These are phyloP conservation scores for Sicyos edulis DNA, from an alignment of 306 rosid species.

Conservation along the genomic window DNA sequence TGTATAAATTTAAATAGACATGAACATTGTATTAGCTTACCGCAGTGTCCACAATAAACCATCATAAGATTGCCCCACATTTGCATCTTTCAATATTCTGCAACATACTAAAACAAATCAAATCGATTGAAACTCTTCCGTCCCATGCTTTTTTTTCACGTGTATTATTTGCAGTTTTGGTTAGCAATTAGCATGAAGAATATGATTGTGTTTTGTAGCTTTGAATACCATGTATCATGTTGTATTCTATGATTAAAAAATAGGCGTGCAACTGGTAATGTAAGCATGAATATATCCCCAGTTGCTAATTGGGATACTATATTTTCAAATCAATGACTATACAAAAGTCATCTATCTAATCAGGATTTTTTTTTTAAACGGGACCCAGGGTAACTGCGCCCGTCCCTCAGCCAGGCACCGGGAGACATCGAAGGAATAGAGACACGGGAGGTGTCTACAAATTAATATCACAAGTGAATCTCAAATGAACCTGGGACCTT, in stretches of 20 bases:
- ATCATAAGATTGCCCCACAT: conserved; percentile 66
- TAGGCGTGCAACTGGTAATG: not conserved
- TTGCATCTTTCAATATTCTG: conserved; percentile 85
- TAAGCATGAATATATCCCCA: too few relatives aligned
- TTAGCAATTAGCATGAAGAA: not conserved
- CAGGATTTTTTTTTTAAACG: too few relatives aligned
- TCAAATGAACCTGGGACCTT: too few relatives aligned
- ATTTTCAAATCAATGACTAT: not conserved
- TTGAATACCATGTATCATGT: not conserved
- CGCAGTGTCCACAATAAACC: conserved; percentile 84
- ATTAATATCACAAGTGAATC: too few relatives aligned
- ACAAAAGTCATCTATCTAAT: not conserved
- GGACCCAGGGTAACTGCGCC: too few relatives aligned
- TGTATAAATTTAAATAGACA: not conserved
- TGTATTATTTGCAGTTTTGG: not conserved
- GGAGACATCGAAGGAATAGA: too few relatives aligned
- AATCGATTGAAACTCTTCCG: conserved; percentile 5
- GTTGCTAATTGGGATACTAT: too few relatives aligned
- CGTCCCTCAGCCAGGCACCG: too few relatives aligned
- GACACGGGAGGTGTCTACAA: too few relatives aligned
- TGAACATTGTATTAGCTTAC: conserved; percentile 38
- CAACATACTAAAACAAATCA: conserved; percentile 28
- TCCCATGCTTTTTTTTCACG: not conserved
- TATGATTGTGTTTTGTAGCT: not conserved
- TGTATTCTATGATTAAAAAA: not conserved